phyloP scores from a whole-genome alignment of 2,329 filamentous ascomycete species.

The Xylariaceae sp. region DNA sequence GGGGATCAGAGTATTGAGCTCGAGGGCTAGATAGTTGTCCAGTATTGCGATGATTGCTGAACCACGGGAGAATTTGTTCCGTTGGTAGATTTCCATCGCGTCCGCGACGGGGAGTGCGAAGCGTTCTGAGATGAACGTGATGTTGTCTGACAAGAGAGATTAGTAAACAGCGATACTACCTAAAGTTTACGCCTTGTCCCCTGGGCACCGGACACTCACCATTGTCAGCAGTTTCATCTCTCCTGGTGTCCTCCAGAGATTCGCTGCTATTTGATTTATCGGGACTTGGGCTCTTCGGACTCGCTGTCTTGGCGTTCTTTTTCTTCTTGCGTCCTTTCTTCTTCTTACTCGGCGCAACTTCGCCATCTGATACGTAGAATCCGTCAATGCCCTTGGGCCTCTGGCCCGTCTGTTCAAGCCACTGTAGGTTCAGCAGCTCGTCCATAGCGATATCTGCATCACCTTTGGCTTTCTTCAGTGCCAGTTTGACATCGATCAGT shows the following conservation, averaged over 20 bases:
- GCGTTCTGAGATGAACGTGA: conserved; percentile 44
- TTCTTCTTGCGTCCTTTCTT: conserved; percentile 37
- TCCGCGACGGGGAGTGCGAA: conserved; percentile 41
- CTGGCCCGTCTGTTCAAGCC: conserved; percentile 66
- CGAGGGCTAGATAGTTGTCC: conserved; percentile 41
- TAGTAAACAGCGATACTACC: conserved; percentile 5
- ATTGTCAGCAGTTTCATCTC: conserved; percentile 11
- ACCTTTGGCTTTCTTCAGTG: conserved; percentile 64
- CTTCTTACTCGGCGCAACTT: conserved; percentile 36
- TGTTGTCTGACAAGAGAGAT: conserved; percentile 34
- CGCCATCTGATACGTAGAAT: conserved; percentile 61
- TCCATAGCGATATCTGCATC: conserved; percentile 72
- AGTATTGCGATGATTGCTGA: conserved; percentile 42
- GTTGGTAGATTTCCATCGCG: conserved; percentile 40
- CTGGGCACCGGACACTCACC: conserved; percentile 18
- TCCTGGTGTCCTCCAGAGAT: conserved; percentile 8
- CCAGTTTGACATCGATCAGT: conserved; percentile 61
- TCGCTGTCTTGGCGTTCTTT: conserved; percentile 16
- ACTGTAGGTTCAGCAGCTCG: conserved; percentile 74
- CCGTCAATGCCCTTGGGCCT: conserved; percentile 76
- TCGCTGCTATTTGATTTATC: background rate
- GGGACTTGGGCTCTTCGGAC: conserved; percentile 3
- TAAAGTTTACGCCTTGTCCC: background rate
- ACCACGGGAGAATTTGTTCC: conserved; percentile 38
- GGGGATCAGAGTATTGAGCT: conserved; percentile 33